Conservation (phyloP, 306 rosid genomes). For the Prunus mira region DNA sequence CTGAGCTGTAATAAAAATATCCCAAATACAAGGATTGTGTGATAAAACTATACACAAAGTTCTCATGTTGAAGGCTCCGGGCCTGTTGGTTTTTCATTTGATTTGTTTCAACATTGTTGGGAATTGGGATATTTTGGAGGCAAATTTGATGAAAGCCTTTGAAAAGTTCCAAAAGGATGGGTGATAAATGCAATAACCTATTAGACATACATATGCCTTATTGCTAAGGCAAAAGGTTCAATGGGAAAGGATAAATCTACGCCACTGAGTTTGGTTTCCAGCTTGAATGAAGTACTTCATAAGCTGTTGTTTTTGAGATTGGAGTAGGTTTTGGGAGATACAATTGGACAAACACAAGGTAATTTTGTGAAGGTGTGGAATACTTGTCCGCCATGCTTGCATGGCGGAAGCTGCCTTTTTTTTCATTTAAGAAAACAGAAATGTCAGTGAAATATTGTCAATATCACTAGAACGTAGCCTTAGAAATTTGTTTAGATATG, state of each 20-base stretch:
- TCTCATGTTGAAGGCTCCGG: not conserved
- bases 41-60: not conserved
- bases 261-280: not conserved
- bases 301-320: not conserved
- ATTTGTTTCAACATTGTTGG: not conserved
- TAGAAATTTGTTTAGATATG: not conserved
- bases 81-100: not conserved
- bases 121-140: not conserved
- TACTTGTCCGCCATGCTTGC: not conserved
- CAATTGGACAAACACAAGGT: not conserved
- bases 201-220: not conserved
- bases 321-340: not conserved
- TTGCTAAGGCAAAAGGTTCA: not conserved
- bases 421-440: not conserved
- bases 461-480: not conserved
- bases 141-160: not conserved
- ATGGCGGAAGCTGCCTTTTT: not conserved
- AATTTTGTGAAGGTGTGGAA: not conserved
- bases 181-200: not conserved
- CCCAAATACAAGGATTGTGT: not conserved
- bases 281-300: not conserved
- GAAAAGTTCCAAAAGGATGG: not conserved
- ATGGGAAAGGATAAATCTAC: not conserved
- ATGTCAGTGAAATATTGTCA: not conserved
- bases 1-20: not conserved